These are phyloP conservation scores for Metschnikowia baotianmanensis DNA, from an alignment of 805 yeast species.

Conservation along the genomic window DNA sequence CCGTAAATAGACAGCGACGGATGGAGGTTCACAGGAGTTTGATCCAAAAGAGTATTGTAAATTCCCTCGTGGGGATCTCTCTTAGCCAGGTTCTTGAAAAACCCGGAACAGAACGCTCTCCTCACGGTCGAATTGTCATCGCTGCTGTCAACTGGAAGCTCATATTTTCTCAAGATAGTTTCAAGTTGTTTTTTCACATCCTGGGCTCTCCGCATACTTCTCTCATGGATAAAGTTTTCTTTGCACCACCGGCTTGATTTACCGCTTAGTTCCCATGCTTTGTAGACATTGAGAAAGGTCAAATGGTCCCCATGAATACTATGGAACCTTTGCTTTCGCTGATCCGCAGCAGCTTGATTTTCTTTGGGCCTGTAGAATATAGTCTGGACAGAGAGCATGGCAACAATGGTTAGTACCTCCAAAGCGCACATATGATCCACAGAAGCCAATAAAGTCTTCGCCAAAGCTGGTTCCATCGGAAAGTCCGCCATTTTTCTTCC, in stretches of 20 bases:
- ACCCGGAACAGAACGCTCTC: conserved; percentile 64
- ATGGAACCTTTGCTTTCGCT: conserved; percentile 68
- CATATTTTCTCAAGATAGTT: conserved; percentile 51
- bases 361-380: conserved; percentile 81
- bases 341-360: conserved; percentile 72
- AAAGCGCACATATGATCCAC: conserved; percentile 70
- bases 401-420: conserved; percentile 76
- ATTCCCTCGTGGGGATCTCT: conserved; percentile 57
- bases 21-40: conserved; percentile 75
- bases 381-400: conserved; percentile 88
- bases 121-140: conserved; percentile 56
- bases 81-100: conserved; percentile 64
- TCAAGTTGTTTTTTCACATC: conserved; percentile 77
- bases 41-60: conserved; percentile 58
- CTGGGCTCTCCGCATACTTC: conserved; percentile 71
- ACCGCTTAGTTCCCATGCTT: conserved; percentile 61
- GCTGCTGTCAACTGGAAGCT: conserved; percentile 47
- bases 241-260: conserved; percentile 72
- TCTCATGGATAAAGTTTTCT: conserved; percentile 76
- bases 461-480: conserved; percentile 89
- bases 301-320: conserved; percentile 81
- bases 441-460: conserved; percentile 75
- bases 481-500: conserved; percentile 90
- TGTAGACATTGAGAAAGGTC: conserved; percentile 75
- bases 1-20: conserved; percentile 78